Evolutionary conservation across 78 protist genomes (phyloP), one percentile per base, ranked within the genome.

Genomic region (Dictyostelium firmibasis): DNA sequence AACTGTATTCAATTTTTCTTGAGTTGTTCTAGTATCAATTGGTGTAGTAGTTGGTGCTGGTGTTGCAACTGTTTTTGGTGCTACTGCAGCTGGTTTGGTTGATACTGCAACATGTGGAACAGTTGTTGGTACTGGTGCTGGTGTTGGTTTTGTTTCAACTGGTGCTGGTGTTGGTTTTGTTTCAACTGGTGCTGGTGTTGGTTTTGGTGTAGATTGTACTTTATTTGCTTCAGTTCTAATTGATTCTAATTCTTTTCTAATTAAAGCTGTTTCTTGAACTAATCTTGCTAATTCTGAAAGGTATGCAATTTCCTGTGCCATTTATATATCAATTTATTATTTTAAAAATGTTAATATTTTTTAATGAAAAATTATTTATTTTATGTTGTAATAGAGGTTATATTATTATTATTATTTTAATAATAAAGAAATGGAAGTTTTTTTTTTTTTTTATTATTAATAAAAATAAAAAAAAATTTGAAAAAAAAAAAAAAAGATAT

Each of bases 141-240:
- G 70, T 0, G 70, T 23, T 43, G 43, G 81, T 62, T 87, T 64
- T 27, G 94, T 85, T 47, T 81, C 94, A 2, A 16, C 74, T 81
- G 78, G 91, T 35, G 78, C 67, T 47, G 91, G 91, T 16, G 92
- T 33, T 79, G 84, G 84, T 41, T 33, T 76, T 18, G 62, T 44
- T 27, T 29, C 81, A 64, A 70, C 91, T 72, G 81, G 72, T 7
- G 77, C 36, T 60, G 88, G 88, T 4, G 91, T 27, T 44, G 91
- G 64, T 64, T 57, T 20, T 79, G 82, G 29, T 2, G 79, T 50
- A 10, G 44, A 50, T n/a, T 64, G 41, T 23, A 81, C 53, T 43
- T 64, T 88, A 62, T 88, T 69, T 53, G 94, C 86, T 69, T 88
- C 94, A 2, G 8, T n/a, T 69, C 84, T 88, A 57, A 88, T 78